phyloP scores from a whole-genome alignment of 2,329 filamentous ascomycete genomes.

The Ophiocordyceps camponoti-rufipedis region DNA sequence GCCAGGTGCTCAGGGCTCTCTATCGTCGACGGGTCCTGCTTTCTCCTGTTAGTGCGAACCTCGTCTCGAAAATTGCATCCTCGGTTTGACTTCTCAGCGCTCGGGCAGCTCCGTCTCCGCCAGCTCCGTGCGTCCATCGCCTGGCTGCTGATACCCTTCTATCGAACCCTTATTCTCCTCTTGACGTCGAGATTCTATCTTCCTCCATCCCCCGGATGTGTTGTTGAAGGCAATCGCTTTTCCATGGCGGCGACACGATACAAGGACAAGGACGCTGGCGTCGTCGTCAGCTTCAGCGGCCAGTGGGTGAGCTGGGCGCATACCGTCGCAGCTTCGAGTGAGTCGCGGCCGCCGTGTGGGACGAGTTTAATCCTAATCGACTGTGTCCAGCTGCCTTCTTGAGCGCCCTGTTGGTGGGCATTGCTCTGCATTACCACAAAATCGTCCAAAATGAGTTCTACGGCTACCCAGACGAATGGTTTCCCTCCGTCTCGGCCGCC shows the following conservation, averaged over 20 bases:
- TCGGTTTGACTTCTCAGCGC: not conserved
- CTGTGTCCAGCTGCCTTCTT: slow-evolving; percentile 52
- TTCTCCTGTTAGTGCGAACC: not conserved
- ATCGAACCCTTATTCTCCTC: not conserved
- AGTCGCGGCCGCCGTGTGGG: slow-evolving; percentile 10
- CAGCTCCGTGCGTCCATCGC: not conserved
- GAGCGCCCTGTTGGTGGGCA: slow-evolving; percentile 67
- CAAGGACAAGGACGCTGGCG: slow-evolving; percentile 46
- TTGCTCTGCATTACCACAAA: slow-evolving; percentile 78
- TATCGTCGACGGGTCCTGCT: not conserved
- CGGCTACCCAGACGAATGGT: slow-evolving; percentile 90
- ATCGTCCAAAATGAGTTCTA: slow-evolving; percentile 97
- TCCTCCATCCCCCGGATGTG: slow-evolving; percentile 9
- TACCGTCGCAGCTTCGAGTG: slow-evolving; percentile 67
- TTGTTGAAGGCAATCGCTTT: slow-evolving; percentile 7
- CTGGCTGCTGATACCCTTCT: not conserved
- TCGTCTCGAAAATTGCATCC: not conserved
- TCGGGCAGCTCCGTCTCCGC: not conserved
- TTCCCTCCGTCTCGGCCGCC: slow-evolving; percentile 86
- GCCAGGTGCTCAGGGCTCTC: no score
- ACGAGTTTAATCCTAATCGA: not conserved
- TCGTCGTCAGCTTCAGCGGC: slow-evolving; percentile 52
- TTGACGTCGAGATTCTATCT: not conserved
- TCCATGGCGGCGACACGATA: slow-evolving; percentile 23
- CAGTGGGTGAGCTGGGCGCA: slow-evolving; percentile 84